These are phyloP conservation scores for Firmiana major DNA, from an alignment of 345 rosid species.

Conservation along the genomic window DNA sequence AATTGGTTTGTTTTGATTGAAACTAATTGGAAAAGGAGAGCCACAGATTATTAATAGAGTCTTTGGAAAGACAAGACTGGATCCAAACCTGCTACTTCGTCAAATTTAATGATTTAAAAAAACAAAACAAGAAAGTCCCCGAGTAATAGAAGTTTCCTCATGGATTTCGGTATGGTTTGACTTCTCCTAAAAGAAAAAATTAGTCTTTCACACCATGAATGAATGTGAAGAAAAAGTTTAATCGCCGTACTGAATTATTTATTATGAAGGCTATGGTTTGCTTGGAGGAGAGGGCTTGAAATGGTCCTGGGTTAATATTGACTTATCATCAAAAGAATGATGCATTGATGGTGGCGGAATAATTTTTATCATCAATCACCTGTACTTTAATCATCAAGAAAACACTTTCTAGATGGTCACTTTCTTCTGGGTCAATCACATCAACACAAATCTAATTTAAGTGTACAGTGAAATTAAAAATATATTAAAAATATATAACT, in stretches of 20 bases:
- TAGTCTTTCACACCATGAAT: too few species aligned
- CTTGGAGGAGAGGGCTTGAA: neutral
- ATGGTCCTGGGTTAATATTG: neutral
- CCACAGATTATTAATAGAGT: neutral
- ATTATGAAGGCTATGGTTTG: neutral
- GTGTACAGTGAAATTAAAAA: too few species aligned
- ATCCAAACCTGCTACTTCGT: neutral
- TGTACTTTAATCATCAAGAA: neutral
- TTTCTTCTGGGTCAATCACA: too few species aligned
- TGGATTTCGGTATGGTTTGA: neutral
- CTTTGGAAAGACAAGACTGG: neutral
- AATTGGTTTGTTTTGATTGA: neutral
- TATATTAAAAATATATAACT: too few species aligned
- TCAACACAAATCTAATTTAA: too few species aligned
- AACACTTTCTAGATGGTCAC: neutral
- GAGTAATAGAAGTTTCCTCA: neutral
- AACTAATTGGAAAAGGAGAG: neutral
- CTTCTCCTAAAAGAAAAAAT: neutral
- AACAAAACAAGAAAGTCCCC: neutral
- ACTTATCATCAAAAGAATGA: neutral
- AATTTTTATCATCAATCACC: neutral
- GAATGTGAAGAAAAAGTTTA: too few species aligned
- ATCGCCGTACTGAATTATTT: too few species aligned
- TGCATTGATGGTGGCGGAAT: too few species aligned
- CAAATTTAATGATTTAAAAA: neutral